Conservation (phyloP, 2,329 filamentous ascomycete species). For the Microdochium trichocladiopsis region DNA sequence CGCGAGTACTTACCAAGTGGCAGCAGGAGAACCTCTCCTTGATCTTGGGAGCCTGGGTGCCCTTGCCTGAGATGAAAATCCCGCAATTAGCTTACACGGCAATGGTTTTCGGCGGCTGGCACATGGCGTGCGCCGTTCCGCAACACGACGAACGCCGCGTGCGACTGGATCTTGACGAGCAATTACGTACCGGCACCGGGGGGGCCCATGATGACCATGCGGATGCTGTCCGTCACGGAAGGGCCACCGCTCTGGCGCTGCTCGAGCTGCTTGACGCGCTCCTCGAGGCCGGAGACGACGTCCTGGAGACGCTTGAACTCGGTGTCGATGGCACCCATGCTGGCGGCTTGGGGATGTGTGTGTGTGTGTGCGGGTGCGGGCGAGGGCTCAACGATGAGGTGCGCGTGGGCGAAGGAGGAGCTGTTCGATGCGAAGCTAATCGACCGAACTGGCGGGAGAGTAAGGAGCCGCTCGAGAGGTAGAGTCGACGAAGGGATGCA, state of each 20-base stretch:
- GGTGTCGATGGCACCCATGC: conserved; percentile 85
- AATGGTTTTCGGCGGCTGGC: too few species aligned
- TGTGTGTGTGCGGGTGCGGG: conserved; percentile 3
- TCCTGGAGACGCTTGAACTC: conserved; percentile 80
- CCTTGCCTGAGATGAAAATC: conserved; percentile 65
- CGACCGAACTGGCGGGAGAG: conserved; percentile 13
- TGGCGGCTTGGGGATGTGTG: conserved; percentile 28
- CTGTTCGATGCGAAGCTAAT: conserved; percentile 10
- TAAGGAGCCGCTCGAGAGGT: conserved; percentile 6
- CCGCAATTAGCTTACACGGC: conserved; percentile 6
- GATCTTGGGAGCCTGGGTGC: conserved; percentile 95
- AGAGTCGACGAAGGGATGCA: conserved; percentile 7
- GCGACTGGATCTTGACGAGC: background rate
- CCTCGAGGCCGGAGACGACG: conserved; percentile 76
- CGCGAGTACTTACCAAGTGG: conserved; percentile 68
- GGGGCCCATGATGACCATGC: conserved; percentile 97
- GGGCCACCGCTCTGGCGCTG: conserved; percentile 54
- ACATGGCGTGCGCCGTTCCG: background rate
- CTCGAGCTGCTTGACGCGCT: conserved; percentile 81
- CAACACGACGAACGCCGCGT: background rate
- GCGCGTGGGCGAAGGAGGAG: background rate
- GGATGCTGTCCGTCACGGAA: conserved; percentile 59
- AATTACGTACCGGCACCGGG: conserved; percentile 80
- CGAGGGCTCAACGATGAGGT: background rate
- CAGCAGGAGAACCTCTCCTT: conserved; percentile 98